Conservation (phyloP, 2,329 filamentous ascomycete species). For the Colletotrichum spaethianum region DNA sequence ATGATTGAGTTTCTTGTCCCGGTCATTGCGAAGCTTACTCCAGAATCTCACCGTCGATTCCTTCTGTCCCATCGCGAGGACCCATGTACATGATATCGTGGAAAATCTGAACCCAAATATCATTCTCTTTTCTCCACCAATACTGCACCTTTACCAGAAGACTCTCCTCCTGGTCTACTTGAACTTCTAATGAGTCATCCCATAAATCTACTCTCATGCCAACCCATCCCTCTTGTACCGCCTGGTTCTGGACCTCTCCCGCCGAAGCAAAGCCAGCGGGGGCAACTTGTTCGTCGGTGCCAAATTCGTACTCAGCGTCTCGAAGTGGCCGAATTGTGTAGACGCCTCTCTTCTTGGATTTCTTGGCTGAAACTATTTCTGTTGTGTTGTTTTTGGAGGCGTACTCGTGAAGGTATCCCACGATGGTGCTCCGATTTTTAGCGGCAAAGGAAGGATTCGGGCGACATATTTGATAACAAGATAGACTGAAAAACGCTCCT, state of each 20-base stretch:
- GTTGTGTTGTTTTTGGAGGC: conserved; percentile 4
- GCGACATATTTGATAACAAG: conserved; percentile 45
- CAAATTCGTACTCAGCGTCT: conserved; percentile 42
- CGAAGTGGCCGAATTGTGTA: conserved; percentile 43
- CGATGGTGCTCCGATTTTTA: conserved; percentile 43
- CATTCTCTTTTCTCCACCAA: conserved; percentile 47
- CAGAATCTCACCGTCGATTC: conserved; percentile 38
- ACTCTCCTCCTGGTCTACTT: conserved; percentile 10
- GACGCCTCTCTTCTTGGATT: conserved; percentile 10
- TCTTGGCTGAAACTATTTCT: neutral
- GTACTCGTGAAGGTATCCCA: conserved; percentile 44
- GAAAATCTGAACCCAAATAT: conserved; percentile 44
- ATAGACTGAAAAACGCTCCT: conserved; percentile 16
- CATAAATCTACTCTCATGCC: conserved; percentile 50
- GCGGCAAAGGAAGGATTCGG: conserved; percentile 45
- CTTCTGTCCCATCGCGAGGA: conserved; percentile 46
- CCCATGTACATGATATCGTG: conserved; percentile 50
- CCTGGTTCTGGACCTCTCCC: conserved; percentile 35
- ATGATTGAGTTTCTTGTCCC: neutral
- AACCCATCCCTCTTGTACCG: conserved; percentile 44
- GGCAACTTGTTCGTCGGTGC: conserved; percentile 36
- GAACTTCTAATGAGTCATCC: conserved; percentile 39
- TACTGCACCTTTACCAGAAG: conserved; percentile 49
- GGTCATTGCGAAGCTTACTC: neutral
- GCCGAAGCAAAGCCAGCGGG: conserved; percentile 39